Evolutionary conservation across 345 rosid species (phyloP).

Genomic region (Eucalyptus decipiens): DNA sequence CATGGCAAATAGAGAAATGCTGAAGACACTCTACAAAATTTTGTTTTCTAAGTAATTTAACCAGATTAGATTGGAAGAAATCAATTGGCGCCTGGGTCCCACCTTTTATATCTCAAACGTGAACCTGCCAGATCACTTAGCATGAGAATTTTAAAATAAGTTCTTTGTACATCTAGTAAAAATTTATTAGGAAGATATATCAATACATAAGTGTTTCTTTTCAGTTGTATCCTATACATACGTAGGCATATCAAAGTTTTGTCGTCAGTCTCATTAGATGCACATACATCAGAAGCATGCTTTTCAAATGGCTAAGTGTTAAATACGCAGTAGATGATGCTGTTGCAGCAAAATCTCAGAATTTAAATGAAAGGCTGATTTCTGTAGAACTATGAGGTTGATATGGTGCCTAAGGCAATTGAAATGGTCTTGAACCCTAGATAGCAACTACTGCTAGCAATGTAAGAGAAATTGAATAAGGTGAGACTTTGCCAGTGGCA

Average conservation of each 20-base stretch:
- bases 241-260: neutral
- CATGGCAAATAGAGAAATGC: neutral
- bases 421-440: neutral
- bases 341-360: neutral
- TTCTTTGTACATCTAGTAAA: neutral
- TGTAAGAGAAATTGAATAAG: neutral
- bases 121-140: neutral
- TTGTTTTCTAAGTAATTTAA: neutral
- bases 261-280: neutral
- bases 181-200: neutral
- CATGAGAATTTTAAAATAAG: neutral
- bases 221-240: neutral
- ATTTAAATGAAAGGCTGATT: neutral
- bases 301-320: neutral
- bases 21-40: neutral
- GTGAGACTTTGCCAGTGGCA: neutral
- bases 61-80: neutral
- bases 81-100: neutral
- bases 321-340: neutral
- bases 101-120: neutral
- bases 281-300: neutral
- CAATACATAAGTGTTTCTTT: neutral
- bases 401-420: neutral
- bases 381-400: neutral
- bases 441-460: neutral